Percentiles rank a stretch among this genome's conserved stretches.
Conservation (phyloP, 495 filamentous ascomycete genomes). For the Achaetomiella virescens region DNA sequence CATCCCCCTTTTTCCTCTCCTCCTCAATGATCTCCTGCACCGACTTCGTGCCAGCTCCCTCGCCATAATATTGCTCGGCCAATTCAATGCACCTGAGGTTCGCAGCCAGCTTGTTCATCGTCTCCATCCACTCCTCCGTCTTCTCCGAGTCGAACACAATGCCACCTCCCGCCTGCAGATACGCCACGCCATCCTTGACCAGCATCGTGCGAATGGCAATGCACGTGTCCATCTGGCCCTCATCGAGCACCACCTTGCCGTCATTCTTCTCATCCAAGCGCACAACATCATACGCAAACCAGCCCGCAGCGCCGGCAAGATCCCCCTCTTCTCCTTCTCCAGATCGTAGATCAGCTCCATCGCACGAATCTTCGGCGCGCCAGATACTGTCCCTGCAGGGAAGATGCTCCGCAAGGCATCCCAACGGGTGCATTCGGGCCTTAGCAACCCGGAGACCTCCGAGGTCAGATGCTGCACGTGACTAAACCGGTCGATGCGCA, state of each 20-base stretch:
- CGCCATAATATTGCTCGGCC: conserved; percentile 66
- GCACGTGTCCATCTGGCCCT: conserved; percentile 96
- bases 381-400: conserved; percentile 88
- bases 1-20: conserved; percentile 31
- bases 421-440: conserved; percentile 79
- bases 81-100: conserved; percentile 80
- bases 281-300: conserved; percentile 64
- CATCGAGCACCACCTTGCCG: conserved; percentile 20
- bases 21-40: conserved; percentile 33
- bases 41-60: conserved; percentile 22
- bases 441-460: conserved; percentile 82
- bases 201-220: conserved; percentile 98
- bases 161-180: conserved; percentile 92
- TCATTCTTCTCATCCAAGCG: conserved; percentile 39
- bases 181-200: conserved; percentile 83
- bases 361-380: conserved; percentile 89
- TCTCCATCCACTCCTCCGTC: conserved; percentile 94
- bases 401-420: conserved; percentile 96
- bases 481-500: conserved; percentile 93
- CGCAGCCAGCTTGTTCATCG: conserved; percentile 89
- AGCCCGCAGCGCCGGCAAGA: conserved; percentile 95
- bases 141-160: conserved; percentile 95
- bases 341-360: conserved; percentile 97
- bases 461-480: conserved; percentile 97
- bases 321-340: conserved; percentile 85